Conservation (phyloP, 2,329 filamentous ascomycete genomes). For the Neoscytalidium dimidiatum region DNA sequence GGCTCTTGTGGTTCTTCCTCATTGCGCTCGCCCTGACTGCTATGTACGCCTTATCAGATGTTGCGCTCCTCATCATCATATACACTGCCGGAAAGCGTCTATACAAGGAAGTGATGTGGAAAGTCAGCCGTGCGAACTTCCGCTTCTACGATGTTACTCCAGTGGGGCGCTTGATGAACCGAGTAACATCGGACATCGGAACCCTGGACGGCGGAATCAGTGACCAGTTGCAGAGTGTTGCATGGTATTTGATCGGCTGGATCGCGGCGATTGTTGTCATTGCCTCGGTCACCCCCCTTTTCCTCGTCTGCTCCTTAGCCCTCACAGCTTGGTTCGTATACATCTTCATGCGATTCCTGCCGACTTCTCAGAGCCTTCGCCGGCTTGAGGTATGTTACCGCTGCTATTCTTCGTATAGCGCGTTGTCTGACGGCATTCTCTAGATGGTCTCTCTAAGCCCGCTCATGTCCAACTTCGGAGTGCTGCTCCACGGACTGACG, state of each 20-base stretch:
- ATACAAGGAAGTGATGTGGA: conserved; percentile 71
- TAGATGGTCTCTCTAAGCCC: conserved; percentile 83
- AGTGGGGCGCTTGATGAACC: conserved; percentile 87
- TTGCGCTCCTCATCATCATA: conserved; percentile 73
- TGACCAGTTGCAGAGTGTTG: conserved; percentile 69
- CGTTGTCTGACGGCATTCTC: neutral
- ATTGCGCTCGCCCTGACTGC: conserved; percentile 48
- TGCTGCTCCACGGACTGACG: conserved; percentile 79
- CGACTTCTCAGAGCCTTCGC: conserved; percentile 79
- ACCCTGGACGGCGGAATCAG: conserved; percentile 88
- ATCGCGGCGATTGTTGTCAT: conserved; percentile 74
- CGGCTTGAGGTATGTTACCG: conserved; percentile 62
- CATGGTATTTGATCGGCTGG: conserved; percentile 72
- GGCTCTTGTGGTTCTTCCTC: conserved; percentile 70
- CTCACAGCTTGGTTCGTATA: conserved; percentile 70
- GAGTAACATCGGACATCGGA: conserved; percentile 85
- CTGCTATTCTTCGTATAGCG: conserved; percentile 18
- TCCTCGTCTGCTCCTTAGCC: conserved; percentile 69
- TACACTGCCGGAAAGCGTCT: conserved; percentile 76
- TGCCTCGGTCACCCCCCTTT: conserved; percentile 73
- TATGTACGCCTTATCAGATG: conserved; percentile 60
- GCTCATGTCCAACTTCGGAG: conserved; percentile 89
- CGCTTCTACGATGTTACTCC: conserved; percentile 91
- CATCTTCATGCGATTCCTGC: conserved; percentile 76
- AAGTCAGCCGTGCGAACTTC: conserved; percentile 79